Conservation (phyloP, 257 asterid species). For the Gentiana dahurica region DNA sequence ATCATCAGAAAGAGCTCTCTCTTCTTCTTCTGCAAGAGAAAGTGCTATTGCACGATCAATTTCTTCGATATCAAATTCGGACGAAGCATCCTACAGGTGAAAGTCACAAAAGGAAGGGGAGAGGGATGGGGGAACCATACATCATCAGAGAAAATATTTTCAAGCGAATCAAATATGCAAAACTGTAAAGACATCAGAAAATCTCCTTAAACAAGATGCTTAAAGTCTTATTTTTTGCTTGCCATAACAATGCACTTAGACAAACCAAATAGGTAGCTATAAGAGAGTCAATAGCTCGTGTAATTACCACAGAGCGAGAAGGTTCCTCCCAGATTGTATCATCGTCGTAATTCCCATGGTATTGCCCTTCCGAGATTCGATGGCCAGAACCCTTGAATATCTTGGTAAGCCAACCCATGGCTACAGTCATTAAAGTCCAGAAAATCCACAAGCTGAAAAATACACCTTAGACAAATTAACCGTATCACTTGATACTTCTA, state of each 20-base stretch:
- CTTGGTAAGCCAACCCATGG: conserved; percentile 85
- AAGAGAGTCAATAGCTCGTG: not conserved
- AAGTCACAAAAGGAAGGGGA: not conserved
- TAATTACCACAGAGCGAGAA: conserved; percentile 45
- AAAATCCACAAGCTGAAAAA: conserved; percentile 12
- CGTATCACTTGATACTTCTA: not conserved
- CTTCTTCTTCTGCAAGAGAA: conserved; percentile 54
- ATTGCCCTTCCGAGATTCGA: conserved; percentile 53
- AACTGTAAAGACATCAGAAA: not conserved
- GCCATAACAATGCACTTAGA: not conserved
- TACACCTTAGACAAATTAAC: not conserved
- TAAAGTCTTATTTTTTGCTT: not conserved
- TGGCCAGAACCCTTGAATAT: conserved; percentile 67
- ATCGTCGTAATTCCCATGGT: conserved; percentile 61
- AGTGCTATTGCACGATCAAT: conserved; percentile 81
- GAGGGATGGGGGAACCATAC: not conserved
- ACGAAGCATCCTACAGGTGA: conserved; percentile 47
- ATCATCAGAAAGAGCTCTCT: conserved; percentile 11
- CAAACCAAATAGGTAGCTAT: not conserved
- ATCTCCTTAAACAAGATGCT: not conserved
- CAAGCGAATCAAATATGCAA: not conserved
- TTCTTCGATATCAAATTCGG: conserved; percentile 84
- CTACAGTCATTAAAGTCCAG: conserved; percentile 13
- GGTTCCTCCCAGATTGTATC: conserved; percentile 54
- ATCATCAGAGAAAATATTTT: conserved; percentile 7